Base-by-base conservation (phyloP, 441 rosid species). In the Mallotus repandus region DNA sequence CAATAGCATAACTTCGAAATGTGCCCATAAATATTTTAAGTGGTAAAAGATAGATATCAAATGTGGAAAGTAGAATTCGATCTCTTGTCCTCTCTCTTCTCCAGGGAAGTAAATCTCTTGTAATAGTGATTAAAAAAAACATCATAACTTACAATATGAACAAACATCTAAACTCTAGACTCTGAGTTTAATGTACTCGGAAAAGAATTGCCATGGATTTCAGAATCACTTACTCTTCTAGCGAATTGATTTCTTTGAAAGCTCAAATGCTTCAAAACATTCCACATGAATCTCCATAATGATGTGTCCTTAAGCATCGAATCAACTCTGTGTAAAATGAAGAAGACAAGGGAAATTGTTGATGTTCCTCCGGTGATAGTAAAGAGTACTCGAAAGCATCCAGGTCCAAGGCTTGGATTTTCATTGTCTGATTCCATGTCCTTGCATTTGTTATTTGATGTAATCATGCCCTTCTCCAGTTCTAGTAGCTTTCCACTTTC, bases 401-500 rank as follows among this genome's bases (percentile, higher is more conserved):
- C 60, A 7, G 74, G 21, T 3, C 74, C 46, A 10, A 78, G 65
- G 32, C 77, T 78, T 1, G 71, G 63, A 43, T n/a, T 45, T 7
- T 73, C 63, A 13, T 56, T 70, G 7, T 63, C 66, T 22, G 21
- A 22, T 4, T 63, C 66, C 41, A 16, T 21, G 32, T 63, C 71
- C 15, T 7, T 14, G 56, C 81, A 78, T 8, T 69, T 53, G 4
- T 45, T 9, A 45, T 64, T 15, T 35, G 63, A 16, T 18, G n/a
- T 62, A 63, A 63, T 41, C 43, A 69, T 35, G 13, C 13, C 15
- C 22, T 14, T 64, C 63, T 78, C 77, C 4, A 78, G 45, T 4
- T 57, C 18, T 21, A 25, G 22, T 13, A 73, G 71, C 49, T 58
- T 50, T 9, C 77, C 77, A 15, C 13, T 57, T 78, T 78, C 81